Evolutionary conservation across 1,284 basidiomycete species (phyloP), one percentile per base, ranked within the genome.

Genomic region (Malassezia dermatis): DNA sequence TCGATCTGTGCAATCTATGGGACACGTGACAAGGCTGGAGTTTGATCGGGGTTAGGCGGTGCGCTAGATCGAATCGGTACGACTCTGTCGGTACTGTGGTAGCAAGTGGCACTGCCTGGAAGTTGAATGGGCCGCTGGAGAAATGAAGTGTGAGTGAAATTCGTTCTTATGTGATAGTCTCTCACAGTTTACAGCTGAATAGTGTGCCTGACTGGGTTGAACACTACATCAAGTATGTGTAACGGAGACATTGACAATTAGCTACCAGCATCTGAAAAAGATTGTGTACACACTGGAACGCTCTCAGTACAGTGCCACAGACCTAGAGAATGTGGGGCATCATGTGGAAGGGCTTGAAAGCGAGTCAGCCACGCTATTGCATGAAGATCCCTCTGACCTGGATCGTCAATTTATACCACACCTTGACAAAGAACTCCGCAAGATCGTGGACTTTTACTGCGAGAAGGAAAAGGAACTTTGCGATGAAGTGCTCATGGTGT

Each of bases 171-270:
- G 21, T 27, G 17, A 10, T 34, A 56, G 54, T 75, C 69, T 81
- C 80, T 47, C 81, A 81, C 43, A 85, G 88, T 13, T 80, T 94
- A 60, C 88, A 91, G 73, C 90, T 93, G 77, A 94, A 95, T 69
- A 86, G 88, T 21, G 87, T 91, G 37, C 81, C 89, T 1, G 90
- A 95, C 61, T 95, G 91, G 90, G 86, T 86, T 81, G 86, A 89
- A 66, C 83, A 90, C 62, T 95, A 95, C 73, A 85, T 96, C 35
- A 63, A 59, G 53, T 60, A 34, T 23, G 56, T 51, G 3, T 31
- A 15, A n/a, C 28, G 39, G 28, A 23, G 32, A 28, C 13, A 52
- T 48, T 48, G 30, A 53, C 54, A 13, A 30, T 21, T 30, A 51
- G 62, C 54, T 74, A 74, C 50, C 71, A 69, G 17, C 69, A 73